Percentiles rank a stretch among this genome's conserved stretches.
phyloP scores from a whole-genome alignment of 2,329 filamentous ascomycete genomes.

The Hypomyces rosellus region DNA sequence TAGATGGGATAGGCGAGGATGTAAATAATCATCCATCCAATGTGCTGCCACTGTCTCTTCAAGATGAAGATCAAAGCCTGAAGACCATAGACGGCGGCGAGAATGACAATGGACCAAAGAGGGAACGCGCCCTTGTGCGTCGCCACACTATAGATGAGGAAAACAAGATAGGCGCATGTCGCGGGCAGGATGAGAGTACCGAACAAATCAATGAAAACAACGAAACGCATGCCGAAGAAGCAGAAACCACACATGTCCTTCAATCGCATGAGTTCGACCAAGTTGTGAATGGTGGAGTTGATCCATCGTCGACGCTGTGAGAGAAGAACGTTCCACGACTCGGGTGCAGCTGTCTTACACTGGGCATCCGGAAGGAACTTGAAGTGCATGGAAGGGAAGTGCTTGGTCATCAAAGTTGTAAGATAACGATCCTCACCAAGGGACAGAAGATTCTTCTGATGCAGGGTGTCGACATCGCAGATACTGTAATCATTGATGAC shows the following conservation, averaged over 20 bases:
- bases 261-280: constrained; percentile 82
- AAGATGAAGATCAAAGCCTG: constrained; percentile 95
- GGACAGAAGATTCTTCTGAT: constrained; percentile 92
- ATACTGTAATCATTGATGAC: constrained; percentile 85
- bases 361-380: constrained; percentile 94
- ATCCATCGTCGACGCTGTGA: constrained; percentile 99
- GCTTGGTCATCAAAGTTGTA: constrained; percentile 95
- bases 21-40: constrained; percentile 99
- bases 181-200: constrained; percentile 90
- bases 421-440: constrained; percentile 96
- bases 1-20: constrained; percentile 92
- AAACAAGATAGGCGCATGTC: constrained; percentile 79
- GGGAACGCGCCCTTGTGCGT: constrained; percentile 69
- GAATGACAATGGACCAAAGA: constrained; percentile 77
- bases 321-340: constrained; percentile 86
- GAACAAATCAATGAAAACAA: constrained; percentile 89
- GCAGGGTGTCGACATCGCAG: constrained; percentile 85
- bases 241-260: constrained; percentile 98
- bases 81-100: constrained; percentile 89
- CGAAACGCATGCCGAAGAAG: constrained; percentile 95
- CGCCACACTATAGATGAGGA: constrained; percentile 75
- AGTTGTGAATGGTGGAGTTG: constrained; percentile 96
- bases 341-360: constrained; percentile 87
- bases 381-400: constrained; percentile 92
- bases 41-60: constrained; percentile 95